Conservation (phyloP, 2,329 filamentous ascomycete species). For the Botryotinia calthae region DNA sequence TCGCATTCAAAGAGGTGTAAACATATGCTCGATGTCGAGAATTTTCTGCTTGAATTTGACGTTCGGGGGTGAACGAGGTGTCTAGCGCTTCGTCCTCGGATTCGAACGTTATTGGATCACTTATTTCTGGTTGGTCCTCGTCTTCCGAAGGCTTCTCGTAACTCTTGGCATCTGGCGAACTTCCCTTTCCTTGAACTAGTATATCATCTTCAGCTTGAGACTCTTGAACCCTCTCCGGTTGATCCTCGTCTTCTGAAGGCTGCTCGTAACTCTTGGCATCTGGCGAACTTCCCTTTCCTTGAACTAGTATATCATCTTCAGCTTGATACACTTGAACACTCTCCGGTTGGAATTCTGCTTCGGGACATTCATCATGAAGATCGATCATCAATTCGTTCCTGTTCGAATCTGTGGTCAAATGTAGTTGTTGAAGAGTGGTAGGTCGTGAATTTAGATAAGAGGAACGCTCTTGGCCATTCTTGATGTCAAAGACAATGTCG, state of each 20-base stretch:
- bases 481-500: not conserved
- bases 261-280: not conserved
- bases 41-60: not conserved
- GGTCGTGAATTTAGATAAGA: slow-evolving; percentile 9
- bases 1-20: not conserved
- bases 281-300: slow-evolving; percentile 2
- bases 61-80: not conserved
- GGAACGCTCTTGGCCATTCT: not conserved
- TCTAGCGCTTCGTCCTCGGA: not conserved
- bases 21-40: not conserved
- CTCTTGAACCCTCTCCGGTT: not conserved
- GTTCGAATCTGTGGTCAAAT: not conserved
- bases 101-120: not conserved
- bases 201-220: not conserved
- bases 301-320: not conserved
- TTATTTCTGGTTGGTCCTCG: not conserved
- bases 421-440: not conserved
- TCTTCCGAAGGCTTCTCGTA: not conserved
- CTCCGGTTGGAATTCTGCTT: not conserved
- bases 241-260: not conserved
- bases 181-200: not conserved
- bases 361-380: not conserved
- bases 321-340: not conserved
- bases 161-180: not conserved
- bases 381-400: not conserved